Evolutionary conservation across 1,284 basidiomycete genomes (phyloP).

Genomic region (Heterobasidion occidentale): DNA sequence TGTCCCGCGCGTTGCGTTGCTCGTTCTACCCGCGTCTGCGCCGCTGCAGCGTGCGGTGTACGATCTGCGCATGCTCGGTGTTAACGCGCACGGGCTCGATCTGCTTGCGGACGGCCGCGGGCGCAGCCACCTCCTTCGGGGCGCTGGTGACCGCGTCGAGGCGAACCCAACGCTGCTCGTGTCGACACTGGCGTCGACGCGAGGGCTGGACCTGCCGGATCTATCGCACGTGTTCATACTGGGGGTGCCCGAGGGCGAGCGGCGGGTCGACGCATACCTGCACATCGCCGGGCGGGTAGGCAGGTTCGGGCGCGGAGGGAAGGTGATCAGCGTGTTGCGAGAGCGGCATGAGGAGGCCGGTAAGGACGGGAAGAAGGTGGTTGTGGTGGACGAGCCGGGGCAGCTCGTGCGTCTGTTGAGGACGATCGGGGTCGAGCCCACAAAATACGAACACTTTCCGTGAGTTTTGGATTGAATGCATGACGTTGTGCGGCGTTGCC

Average conservation of each 20-base stretch:
- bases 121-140: conserved; percentile 31
- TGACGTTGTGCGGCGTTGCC: too few relatives aligned
- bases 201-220: conserved; percentile 64
- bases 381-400: conserved; percentile 27
- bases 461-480: conserved; percentile 12
- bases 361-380: conserved; percentile 19
- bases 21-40: conserved; percentile 55
- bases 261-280: conserved; percentile 49
- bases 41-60: conserved; percentile 53
- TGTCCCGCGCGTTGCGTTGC: conserved; percentile 56
- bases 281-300: conserved; percentile 73
- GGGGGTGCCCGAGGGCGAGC: conserved; percentile 43
- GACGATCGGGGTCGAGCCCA: conserved; percentile 30
- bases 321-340: conserved; percentile 51
- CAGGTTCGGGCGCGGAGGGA: conserved; percentile 56
- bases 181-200: conserved; percentile 54
- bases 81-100: conserved; percentile 58
- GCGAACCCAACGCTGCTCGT: conserved; percentile 60
- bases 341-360: conserved; percentile 20
- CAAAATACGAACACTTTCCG: conserved; percentile 36
- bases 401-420: conserved; percentile 40
- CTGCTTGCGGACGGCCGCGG: conserved; percentile 35
- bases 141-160: conserved; percentile 21
- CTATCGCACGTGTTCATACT: conserved; percentile 70
- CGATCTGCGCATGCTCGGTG: conserved; percentile 56